Evolutionary conservation across 169 alveolate species (phyloP).

Genomic region (Eimeria tenella): DNA sequence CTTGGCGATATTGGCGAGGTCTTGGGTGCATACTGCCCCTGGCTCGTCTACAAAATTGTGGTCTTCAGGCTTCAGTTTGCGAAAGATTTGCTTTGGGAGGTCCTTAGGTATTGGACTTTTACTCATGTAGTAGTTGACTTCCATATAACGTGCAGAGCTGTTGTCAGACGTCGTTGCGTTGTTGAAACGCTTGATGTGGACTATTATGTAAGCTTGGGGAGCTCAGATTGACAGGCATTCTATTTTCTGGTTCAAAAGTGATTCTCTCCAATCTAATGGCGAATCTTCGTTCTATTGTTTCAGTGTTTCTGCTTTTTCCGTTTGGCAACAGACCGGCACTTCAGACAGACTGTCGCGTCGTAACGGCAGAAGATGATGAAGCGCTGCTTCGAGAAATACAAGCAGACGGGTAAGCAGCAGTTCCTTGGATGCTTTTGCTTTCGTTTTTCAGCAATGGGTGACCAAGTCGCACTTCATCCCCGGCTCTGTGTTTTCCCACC

Average conservation of each 20-base stretch:
- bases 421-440: not conserved
- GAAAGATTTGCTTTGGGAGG: conserved; percentile 60
- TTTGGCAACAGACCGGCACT: conserved; percentile 47
- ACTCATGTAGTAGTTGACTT: not conserved
- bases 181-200: too few species aligned
- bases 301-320: too few species aligned
- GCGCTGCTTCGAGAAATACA: conserved; percentile 54
- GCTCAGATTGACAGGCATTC: too few species aligned
- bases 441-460: not conserved
- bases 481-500: not conserved
- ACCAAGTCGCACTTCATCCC: not conserved
- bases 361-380: conserved; percentile 20
- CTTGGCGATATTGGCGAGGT: conserved; percentile 62
- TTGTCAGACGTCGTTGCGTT: too few species aligned
- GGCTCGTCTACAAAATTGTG: conserved; percentile 52
- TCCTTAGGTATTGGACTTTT: conserved; percentile 20
- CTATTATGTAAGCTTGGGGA: too few species aligned
- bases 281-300: too few species aligned
- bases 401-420: conserved; percentile 57
- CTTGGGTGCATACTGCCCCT: conserved; percentile 58
- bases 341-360: conserved; percentile 43
- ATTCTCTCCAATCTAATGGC: too few species aligned
- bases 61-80: conserved; percentile 41
- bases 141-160: not conserved
- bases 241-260: too few species aligned